Conservation (phyloP, 2,329 filamentous ascomycete species). For the Sphaerulina vaccinii region DNA sequence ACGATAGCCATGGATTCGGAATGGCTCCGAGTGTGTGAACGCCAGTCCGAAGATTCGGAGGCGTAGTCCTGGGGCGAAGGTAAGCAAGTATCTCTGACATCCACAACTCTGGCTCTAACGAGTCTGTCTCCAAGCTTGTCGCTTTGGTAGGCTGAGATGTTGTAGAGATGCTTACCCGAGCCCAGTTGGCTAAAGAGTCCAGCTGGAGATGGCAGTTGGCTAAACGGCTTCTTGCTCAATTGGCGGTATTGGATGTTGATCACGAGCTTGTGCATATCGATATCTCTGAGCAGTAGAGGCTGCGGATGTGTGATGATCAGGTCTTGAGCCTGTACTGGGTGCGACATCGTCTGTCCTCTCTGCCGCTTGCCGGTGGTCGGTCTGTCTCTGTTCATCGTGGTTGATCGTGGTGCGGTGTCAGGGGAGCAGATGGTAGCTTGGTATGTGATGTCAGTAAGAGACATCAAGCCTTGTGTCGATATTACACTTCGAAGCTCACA, state of each 20-base stretch:
- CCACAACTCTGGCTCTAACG: too few relatives aligned
- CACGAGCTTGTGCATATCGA: constrained; percentile 11
- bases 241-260: constrained; percentile 1
- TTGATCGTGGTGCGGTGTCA: neutral
- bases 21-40: neutral
- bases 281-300: constrained; percentile 3
- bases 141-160: too few relatives aligned
- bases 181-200: constrained; percentile 7
- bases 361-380: neutral
- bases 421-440: neutral
- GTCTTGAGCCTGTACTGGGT: neutral
- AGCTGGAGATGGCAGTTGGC: constrained; percentile 4
- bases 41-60: constrained; percentile 7
- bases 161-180: too few relatives aligned
- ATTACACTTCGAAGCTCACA: neutral
- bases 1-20: constrained; percentile 13
- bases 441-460: neutral
- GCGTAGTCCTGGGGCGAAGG: neutral
- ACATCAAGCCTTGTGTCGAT: neutral
- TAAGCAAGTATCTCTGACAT: too few relatives aligned
- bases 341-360: neutral
- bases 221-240: constrained; percentile 9
- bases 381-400: neutral
- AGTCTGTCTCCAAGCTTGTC: too few relatives aligned
- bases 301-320: neutral